Evolutionary conservation across 73 alveolate species (phyloP), one percentile per base, ranked within the genome.

Genomic region (Paramecium tetraurelia): DNA sequence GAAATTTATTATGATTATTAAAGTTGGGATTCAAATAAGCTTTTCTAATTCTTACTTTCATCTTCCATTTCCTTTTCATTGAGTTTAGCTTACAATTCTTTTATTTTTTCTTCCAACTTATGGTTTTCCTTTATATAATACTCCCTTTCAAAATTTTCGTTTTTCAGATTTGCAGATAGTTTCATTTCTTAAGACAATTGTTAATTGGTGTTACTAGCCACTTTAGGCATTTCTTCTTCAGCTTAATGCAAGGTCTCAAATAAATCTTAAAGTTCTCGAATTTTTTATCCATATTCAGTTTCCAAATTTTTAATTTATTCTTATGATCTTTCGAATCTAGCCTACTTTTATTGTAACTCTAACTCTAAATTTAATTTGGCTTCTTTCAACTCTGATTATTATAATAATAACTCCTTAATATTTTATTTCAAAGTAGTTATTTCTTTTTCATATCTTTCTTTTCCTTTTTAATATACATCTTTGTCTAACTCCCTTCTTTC

Each of bases 81-180:
- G 20, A 80, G 16, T 80, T 80, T n/a, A 10, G 46, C 57, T 80
- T 80, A 5, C 3, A 80, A 27, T 43, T 80, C 70, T 80, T 80
- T 80, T 22, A 80, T 80, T 46, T 80, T 80, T 44, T 46, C 70
- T 48, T 80, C 90, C 21, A 80, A 80, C 24, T 80, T 80, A 46
- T 80, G 90, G 46, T 80, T 80, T 41, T 80, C 90, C 24, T 80
- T 80, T 2, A 80, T 80, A 43, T 80, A 80, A 48, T 80, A 80
- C 4, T 80, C 90, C 21, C 46, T 41, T 24, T 80, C 90, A 31
- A 43, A 41, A 43, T 80, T 80, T 24, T 80, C 90, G 12, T n/a
- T 41, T 24, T 80, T 80, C 24, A 20, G 14, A 48, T 48, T 80
- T 12, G 31, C 40, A 43, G 90, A 80, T 46, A 35, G 4, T n/a